Evolutionary conservation across 2,329 filamentous ascomycete species (phyloP), one percentile per base, ranked within the genome.

Genomic region (Arthroderma sp.): DNA sequence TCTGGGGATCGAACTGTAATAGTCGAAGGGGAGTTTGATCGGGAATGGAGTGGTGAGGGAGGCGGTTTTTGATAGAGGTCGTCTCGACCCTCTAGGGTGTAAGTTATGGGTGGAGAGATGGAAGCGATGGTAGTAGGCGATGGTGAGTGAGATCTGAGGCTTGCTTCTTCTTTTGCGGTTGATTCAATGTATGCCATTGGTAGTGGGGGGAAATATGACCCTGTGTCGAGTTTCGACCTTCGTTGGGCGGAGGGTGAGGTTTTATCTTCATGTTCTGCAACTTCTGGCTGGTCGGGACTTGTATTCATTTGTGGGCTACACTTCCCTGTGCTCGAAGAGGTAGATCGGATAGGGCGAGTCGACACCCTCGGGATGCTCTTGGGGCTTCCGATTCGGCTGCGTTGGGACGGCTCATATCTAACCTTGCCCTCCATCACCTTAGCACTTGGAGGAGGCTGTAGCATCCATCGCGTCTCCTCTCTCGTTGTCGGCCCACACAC

Each of bases 341-440:
- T 6, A 11, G 30, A 31, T 22, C 15, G 28, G 43, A 36, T 10
- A 41, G 38, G 29, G 36, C 30, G 10, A 34, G 11, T 29, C 30
- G 22, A 36, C 29, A 40, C 41, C 43, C 8, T 22, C 3, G 40
- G 36, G 41, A 44, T 50, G 15, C 43, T 47, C 38, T 46, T n/a
- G 28, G 34, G 8, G 29, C 46, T 49, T 10, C 29, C 15, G 4
- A 42, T 38, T 32, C 49, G 48, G 44, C 51, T 56, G 33, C 50
- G 53, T 36, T 53, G 49, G 27, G 56, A 54, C 6, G 50, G 42
- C 40, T 49, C 52, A 30, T 56, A 56, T 4, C 53, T 56, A 42
- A 84, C 77, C 60, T 88, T 91, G 52, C 87, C 88, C 51, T 83
- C 83, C 88, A 95, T 95, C 48, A 94, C 73, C 60, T 82, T 87